Base-by-base conservation (phyloP, 768 basidiomycete species). In the Hypsizygus marmoreus region DNA sequence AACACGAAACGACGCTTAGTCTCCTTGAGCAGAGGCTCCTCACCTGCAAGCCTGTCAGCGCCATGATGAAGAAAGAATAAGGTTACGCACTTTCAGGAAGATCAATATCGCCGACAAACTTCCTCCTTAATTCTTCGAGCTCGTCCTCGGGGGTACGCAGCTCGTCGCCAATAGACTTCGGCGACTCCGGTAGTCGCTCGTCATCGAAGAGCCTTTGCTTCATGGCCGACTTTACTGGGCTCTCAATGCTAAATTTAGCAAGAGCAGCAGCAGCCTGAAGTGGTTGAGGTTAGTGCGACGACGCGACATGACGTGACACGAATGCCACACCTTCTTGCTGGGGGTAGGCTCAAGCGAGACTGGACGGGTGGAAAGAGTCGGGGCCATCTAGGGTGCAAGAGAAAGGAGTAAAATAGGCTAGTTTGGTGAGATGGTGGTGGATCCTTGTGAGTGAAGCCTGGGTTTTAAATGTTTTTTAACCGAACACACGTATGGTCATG, bases 1-100 rank as follows among this genome's bases (percentile, higher is more conserved):
- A 97, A 73, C 3, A 95, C 91, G 55, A 97, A 95, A 19, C 95
- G 82, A 41, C 82, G 81, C 43, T 79, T 81, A 0, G 84, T 84
- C 49, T 82, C 82, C 60, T 81, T 86, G 35, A 95, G 71, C 4
- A 97, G 72, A 9, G 93, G 93, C 60, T 95, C 93, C 50, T 89
- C 81, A 43, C 73, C 80, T 85, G 57, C 10, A 25, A 41, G 19
- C 26, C 41, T 29, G 33, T 59, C 22, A 54, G 25, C 51, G 49
- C 31, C 16, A 12, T 16, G n/a, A 37, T 14, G 24, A 36, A 17
- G 13, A 41, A 9, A 17, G 11, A 34, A 26, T 3, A 31, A 23
- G 11, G 6, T 31, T 10, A 62, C 62, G 39, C 58, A 74, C 79
- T 68, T 61, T 88, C 84, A 7, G 79, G 76, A 33, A 88, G 74